phyloP scores from a whole-genome alignment of 345 rosid genomes.

The Excoecaria cochinchinensis region DNA sequence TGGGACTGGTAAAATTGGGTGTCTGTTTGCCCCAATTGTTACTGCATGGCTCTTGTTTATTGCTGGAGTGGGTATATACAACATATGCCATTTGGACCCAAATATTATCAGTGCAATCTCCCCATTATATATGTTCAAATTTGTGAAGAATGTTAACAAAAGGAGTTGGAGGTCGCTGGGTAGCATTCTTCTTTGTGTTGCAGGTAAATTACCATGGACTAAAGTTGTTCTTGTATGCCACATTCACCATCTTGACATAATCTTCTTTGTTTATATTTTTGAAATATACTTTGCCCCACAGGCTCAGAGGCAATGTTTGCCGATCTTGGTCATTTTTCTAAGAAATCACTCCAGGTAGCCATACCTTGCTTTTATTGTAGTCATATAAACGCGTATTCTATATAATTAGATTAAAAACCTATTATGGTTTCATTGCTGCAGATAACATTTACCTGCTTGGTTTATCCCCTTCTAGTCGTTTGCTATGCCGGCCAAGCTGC shows the following conservation, averaged over 20 bases:
- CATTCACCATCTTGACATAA: no score
- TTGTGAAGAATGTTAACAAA: constrained; percentile 26
- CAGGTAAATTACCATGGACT: constrained; percentile 40
- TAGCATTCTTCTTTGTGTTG: constrained; percentile 54
- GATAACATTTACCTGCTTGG: constrained; percentile 44
- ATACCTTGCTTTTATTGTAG: background rate
- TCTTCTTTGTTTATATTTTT: background rate
- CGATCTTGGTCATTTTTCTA: constrained; percentile 63
- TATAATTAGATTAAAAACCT: background rate
- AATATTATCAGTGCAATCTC: constrained; percentile 40
- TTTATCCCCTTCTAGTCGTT: constrained; percentile 51
- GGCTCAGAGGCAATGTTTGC: constrained; percentile 73
- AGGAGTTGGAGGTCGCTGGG: constrained; percentile 47
- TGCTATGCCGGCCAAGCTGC: constrained; percentile 66
- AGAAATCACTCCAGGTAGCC: constrained; percentile 50
- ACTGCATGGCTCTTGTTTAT: constrained; percentile 53
- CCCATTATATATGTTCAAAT: constrained; percentile 46
- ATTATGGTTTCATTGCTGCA: constrained; percentile 27
- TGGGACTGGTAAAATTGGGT: constrained; percentile 53
- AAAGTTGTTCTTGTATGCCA: background rate
- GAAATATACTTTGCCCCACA: constrained; percentile 19
- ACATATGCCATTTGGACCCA: constrained; percentile 33
- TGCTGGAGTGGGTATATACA: constrained; percentile 52
- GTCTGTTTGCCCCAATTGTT: constrained; percentile 51
- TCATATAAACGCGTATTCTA: background rate